Percentiles rank a stretch among this genome's conserved stretches.
Conservation (phyloP, 2,329 filamentous ascomycete species). For the Fusarium nodosum region DNA sequence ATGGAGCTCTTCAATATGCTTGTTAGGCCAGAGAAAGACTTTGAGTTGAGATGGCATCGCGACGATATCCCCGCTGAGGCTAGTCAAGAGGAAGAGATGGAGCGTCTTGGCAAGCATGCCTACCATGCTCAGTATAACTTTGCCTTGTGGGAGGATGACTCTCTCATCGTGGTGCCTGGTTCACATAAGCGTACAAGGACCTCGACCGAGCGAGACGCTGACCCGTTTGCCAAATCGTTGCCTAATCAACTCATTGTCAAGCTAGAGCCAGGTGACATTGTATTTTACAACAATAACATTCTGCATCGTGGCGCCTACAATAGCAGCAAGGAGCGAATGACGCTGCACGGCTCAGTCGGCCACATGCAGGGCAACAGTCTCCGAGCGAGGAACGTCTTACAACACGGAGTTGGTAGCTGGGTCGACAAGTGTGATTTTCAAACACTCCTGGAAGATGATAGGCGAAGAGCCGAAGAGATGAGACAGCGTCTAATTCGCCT, state of each 20-base stretch:
- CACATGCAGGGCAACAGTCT: conserved; percentile 66
- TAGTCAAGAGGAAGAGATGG: conserved; percentile 74
- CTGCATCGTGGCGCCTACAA: conserved; percentile 79
- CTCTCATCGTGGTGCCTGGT: conserved; percentile 81
- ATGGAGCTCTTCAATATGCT: conserved; percentile 93
- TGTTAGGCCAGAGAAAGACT: conserved; percentile 77
- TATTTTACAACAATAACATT: conserved; percentile 94
- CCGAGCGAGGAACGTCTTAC: conserved; percentile 78
- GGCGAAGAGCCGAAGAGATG: conserved; percentile 72
- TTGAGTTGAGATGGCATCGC: conserved; percentile 85
- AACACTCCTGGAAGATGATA: conserved; percentile 59
- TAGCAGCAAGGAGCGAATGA: conserved; percentile 71
- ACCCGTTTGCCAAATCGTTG: conserved; percentile 72
- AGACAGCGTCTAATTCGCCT: conserved; percentile 71
- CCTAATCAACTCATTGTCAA: conserved; percentile 75
- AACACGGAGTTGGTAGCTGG: conserved; percentile 80
- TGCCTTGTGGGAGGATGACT: conserved; percentile 80
- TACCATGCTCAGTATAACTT: conserved; percentile 91
- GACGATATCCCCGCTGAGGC: conserved; percentile 83
- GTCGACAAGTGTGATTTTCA: conserved; percentile 71
- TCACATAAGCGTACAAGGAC: conserved; percentile 81
- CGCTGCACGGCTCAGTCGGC: conserved; percentile 79
- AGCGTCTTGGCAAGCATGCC: conserved; percentile 70
- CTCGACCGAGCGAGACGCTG: conserved; percentile 74
- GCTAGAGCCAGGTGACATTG: conserved; percentile 80